These are phyloP conservation scores for Vitis rotundifolia DNA, from an alignment of 164 flowering plant species.

Conservation along the genomic window DNA sequence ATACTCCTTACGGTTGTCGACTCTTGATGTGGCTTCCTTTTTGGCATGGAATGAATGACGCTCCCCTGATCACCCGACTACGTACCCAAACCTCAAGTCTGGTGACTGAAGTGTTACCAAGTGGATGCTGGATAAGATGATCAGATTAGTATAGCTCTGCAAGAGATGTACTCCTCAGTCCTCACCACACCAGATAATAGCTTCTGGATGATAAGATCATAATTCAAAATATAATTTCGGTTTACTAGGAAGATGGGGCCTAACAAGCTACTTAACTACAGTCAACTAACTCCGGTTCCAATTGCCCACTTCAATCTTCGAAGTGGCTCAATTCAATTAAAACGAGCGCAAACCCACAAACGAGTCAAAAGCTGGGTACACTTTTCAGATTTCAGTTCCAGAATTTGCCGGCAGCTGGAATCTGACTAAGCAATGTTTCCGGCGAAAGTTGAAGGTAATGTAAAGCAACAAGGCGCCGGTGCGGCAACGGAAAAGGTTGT, in stretches of 20 bases:
- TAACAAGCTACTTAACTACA: not conserved
- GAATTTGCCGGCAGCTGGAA: conserved; percentile 3
- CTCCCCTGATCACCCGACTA: no score
- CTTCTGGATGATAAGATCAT: no score
- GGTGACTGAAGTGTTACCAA: no score
- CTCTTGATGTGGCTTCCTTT: no score
- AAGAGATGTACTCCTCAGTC: no score
- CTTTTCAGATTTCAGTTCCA: not conserved
- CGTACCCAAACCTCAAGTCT: no score
- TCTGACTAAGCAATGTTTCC: conserved; percentile 20
- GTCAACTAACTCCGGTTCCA: not conserved
- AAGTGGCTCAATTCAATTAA: not conserved
- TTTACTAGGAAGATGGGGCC: not conserved
- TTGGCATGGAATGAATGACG: no score
- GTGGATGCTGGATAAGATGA: no score
- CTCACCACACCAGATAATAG: no score
- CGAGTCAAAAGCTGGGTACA: no score
- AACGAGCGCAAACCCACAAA: not conserved
- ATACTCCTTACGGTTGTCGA: no score
- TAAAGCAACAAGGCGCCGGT: not conserved
- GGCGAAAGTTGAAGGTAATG: conserved; percentile 2
- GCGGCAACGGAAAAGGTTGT: conserved; percentile 42
- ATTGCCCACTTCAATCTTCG: not conserved
- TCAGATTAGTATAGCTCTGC: no score
- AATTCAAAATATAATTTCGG: not conserved